Base-by-base conservation (phyloP, 78 protist species). In the Emiliania huxleyi region DNA sequence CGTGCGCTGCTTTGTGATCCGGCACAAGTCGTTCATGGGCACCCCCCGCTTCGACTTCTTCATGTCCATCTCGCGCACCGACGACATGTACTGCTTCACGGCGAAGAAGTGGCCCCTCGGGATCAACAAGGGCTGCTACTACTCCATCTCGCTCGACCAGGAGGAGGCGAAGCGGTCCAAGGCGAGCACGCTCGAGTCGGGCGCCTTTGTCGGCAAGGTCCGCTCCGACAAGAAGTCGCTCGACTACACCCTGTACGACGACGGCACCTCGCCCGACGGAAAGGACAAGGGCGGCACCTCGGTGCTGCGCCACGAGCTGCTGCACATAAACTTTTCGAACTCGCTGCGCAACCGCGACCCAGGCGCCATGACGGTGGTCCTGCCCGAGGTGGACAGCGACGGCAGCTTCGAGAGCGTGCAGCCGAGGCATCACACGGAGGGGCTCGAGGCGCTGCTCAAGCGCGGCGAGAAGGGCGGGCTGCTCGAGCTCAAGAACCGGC, bases 281-380 rank as follows among this genome's bases (percentile, higher is more conserved):
- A 77, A 77, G 46, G 75, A 62, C n/a, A 62, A 62, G 23, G 75
- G 12, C n/a, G 23, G 8, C 29, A 8, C 29, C 33, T 2, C 11
- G 5, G 48, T 0, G 25, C 29, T 77, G 48, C 85, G 85, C 33
- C 42, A 33, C 29, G 85, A 77, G 85, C 85, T 77, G 25, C 44
- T 77, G 33, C 46, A 77, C 29, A 48, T 77, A 2, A 37, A 40
- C 46, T 77, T 77, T 22, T 0, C 40, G 26, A 77, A 77, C 85
- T 77, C 85, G 29, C 46, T 77, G 46, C 85, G 85, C 22, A 77
- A 77, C 29, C 85, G 85, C 22, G 40, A 77, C 46, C 85, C 85
- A 23, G 85, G 85, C 46, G 85, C 85, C 33, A 77, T 77, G 85
- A 19, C 2, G 33, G 85, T 77, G 35, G 46, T 40, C 35, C 4